phyloP scores from a whole-genome alignment of 208 protist species.

The Sergeia podlipaevii region DNA sequence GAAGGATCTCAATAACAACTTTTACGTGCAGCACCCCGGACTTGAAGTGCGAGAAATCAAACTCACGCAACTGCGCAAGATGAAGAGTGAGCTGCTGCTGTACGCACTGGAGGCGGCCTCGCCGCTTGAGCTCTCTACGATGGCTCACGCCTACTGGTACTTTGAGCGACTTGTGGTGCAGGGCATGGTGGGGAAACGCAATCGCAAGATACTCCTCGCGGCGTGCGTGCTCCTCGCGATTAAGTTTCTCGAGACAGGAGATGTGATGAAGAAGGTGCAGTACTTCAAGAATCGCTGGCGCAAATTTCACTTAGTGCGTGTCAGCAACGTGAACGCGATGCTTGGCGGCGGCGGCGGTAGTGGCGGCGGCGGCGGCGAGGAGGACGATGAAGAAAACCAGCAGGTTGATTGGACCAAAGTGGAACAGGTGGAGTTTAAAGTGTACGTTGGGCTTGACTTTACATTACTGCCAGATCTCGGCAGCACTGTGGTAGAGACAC shows the following conservation, averaged over 20 bases:
- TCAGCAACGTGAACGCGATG: slow-evolving; percentile 5
- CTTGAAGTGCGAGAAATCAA: slow-evolving; percentile 82
- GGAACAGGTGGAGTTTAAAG: slow-evolving; percentile 65
- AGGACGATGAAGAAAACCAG: slow-evolving; percentile 50
- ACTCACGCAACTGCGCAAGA: slow-evolving; percentile 74
- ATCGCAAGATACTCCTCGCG: slow-evolving; percentile 67
- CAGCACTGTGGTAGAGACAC: slow-evolving; percentile 56
- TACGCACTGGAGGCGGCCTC: slow-evolving; percentile 68
- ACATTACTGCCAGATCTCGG: slow-evolving; percentile 64
- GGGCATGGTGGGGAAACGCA: slow-evolving; percentile 78
- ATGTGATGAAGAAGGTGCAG: slow-evolving; percentile 57
- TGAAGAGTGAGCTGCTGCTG: slow-evolving; percentile 63
- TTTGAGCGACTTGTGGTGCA: slow-evolving; percentile 76
- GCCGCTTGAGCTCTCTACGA: slow-evolving; percentile 63
- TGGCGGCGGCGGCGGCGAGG: slow-evolving; percentile 12
- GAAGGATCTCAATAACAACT: slow-evolving; percentile 86
- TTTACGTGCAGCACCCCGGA: slow-evolving; percentile 82
- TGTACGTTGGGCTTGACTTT: slow-evolving; percentile 84
- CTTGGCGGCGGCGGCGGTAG: not conserved
- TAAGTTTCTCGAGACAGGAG: slow-evolving; percentile 82
- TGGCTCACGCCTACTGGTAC: slow-evolving; percentile 86
- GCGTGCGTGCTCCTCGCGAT: slow-evolving; percentile 71
- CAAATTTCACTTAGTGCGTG: slow-evolving; percentile 30
- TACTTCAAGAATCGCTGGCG: slow-evolving; percentile 67
- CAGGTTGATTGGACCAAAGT: slow-evolving; percentile 65